Conservation (phyloP, 179 eudicot genomes). For the Patellifolia procumbens region DNA sequence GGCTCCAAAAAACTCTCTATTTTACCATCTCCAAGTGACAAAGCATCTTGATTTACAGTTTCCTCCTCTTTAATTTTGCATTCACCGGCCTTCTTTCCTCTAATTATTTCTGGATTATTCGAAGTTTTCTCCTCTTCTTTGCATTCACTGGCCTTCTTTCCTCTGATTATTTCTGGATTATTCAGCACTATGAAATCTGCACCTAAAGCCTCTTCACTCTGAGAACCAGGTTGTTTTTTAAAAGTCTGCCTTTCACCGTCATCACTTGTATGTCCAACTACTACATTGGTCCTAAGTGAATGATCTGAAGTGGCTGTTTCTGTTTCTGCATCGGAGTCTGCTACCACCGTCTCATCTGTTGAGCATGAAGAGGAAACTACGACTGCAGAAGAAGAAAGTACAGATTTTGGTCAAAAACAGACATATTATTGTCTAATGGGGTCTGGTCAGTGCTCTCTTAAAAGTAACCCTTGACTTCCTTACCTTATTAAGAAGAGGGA, state of each 20-base stretch:
- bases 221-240: constrained; percentile 13
- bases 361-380: constrained; percentile 85
- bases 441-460: no score
- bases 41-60: constrained; percentile 24
- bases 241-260: constrained; percentile 15
- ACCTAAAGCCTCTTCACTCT: constrained; percentile 21
- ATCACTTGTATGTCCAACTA: constrained; percentile 12
- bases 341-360: constrained; percentile 96
- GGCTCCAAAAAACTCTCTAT: constrained; percentile 33
- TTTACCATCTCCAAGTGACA: constrained; percentile 22
- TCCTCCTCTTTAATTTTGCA: constrained; percentile 27
- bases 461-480: background rate
- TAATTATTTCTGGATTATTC: constrained; percentile 10
- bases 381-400: constrained; percentile 47
- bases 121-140: constrained; percentile 30
- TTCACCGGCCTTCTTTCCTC: constrained; percentile 40
- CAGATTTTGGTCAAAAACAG: constrained; percentile 10
- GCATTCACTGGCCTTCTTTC: constrained; percentile 36
- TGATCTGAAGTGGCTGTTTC: constrained; percentile 74
- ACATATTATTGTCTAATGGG: background rate
- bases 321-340: constrained; percentile 88
- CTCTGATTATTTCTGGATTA: constrained; percentile 24
- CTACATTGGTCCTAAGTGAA: constrained; percentile 24
- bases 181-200: constrained; percentile 7
- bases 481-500: background rate